phyloP scores from a whole-genome alignment of 2,329 filamentous ascomycete genomes.

The Thielaviopsis ethacetica region DNA sequence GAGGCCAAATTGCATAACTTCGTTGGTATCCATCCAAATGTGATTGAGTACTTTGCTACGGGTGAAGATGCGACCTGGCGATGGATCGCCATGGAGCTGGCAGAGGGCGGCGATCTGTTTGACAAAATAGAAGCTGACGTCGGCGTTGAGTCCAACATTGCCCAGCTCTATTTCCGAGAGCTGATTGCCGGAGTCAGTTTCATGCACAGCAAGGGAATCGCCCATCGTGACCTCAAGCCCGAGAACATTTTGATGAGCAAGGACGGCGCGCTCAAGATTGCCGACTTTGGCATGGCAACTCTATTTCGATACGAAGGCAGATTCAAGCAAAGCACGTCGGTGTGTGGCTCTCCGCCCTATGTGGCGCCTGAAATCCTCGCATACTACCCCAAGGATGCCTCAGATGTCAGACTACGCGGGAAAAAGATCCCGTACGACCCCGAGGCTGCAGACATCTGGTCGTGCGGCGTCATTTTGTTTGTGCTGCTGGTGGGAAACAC shows the following conservation, averaged over 20 bases:
- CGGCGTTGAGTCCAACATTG: constrained; percentile 84
- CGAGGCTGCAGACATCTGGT: constrained; percentile 87
- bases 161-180: constrained; percentile 91
- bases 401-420: constrained; percentile 30
- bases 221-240: constrained; percentile 81
- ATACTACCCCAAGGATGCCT: constrained; percentile 24
- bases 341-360: constrained; percentile 92
- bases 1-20: constrained; percentile 83
- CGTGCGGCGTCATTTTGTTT: constrained; percentile 93
- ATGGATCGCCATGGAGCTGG: constrained; percentile 98
- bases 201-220: constrained; percentile 91
- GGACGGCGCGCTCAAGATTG: constrained; percentile 77
- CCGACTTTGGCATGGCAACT: constrained; percentile 90
- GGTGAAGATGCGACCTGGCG: constrained; percentile 78
- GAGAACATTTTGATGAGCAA: constrained; percentile 87
- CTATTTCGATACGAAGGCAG: constrained; percentile 81
- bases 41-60: constrained; percentile 81
- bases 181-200: constrained; percentile 80
- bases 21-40: constrained; percentile 77
- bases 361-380: constrained; percentile 82
- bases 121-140: constrained; percentile 99
- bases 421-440: constrained; percentile 45
- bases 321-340: constrained; percentile 66
- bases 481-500: constrained; percentile 92
- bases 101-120: constrained; percentile 88